Conservation (phyloP, 257 asterid genomes). For the Linderniella brevidens region DNA sequence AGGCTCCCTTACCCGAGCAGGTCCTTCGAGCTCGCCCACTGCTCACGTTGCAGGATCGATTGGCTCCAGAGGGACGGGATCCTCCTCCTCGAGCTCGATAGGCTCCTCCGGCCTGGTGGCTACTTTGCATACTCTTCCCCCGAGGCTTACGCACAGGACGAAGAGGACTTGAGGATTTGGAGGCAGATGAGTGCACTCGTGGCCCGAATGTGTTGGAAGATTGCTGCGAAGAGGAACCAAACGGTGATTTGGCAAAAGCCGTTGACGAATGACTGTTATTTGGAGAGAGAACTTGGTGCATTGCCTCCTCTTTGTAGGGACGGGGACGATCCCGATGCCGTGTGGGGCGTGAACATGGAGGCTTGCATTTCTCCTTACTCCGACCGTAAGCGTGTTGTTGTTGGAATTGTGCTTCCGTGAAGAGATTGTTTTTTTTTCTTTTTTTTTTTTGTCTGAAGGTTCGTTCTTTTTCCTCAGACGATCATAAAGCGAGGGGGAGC, state of each 20-base stretch:
- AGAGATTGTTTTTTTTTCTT: no score
- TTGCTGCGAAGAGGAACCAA: slow-evolving; percentile 60
- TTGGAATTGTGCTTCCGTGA: no score
- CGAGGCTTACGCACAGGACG: slow-evolving; percentile 84
- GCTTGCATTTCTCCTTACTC: slow-evolving; percentile 76
- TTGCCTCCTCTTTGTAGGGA: slow-evolving; percentile 71
- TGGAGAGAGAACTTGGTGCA: slow-evolving; percentile 44
- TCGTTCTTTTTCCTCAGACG: slow-evolving; percentile 32
- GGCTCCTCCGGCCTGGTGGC: slow-evolving; percentile 80
- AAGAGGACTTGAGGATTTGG: slow-evolving; percentile 72
- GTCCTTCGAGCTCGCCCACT: slow-evolving; percentile 77
- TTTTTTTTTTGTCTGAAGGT: not conserved
- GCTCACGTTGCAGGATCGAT: slow-evolving; percentile 81
- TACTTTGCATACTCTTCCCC: slow-evolving; percentile 86
- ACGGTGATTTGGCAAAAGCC: slow-evolving; percentile 88
- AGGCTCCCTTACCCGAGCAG: slow-evolving; percentile 84
- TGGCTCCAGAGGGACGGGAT: slow-evolving; percentile 84
- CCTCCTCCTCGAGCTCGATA: slow-evolving; percentile 74
- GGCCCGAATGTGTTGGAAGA: slow-evolving; percentile 78
- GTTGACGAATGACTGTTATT: slow-evolving; percentile 50
- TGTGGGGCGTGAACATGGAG: slow-evolving; percentile 68
- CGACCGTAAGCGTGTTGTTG: slow-evolving; percentile 41
- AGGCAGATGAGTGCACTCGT: slow-evolving; percentile 60
- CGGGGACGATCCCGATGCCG: slow-evolving; percentile 77
- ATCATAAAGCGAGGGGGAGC: slow-evolving; percentile 51